These are phyloP conservation scores for Yamadazyma takamatsuzukensis DNA, from an alignment of 805 yeast genomes.

Conservation along the genomic window DNA sequence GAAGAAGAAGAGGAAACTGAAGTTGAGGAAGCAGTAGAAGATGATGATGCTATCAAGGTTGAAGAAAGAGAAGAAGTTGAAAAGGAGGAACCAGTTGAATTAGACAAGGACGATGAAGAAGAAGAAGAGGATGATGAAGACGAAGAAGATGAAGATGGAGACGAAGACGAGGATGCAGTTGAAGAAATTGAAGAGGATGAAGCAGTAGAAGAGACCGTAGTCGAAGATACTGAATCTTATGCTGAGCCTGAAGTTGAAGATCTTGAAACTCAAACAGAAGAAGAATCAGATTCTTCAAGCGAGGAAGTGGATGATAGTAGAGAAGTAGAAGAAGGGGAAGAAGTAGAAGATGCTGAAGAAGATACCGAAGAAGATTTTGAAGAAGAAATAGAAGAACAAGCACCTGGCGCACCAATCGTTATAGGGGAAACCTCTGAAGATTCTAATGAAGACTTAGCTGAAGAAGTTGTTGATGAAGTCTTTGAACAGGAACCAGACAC, in stretches of 20 bases:
- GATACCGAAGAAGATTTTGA: slow-evolving; percentile 1
- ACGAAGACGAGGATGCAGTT: neutral
- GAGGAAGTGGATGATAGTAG: slow-evolving; percentile 1
- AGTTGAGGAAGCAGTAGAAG: slow-evolving; percentile 1
- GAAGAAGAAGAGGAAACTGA: neutral
- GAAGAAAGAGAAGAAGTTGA: slow-evolving; percentile 2
- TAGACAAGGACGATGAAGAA: too few species aligned
- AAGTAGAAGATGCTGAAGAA: slow-evolving; percentile 2
- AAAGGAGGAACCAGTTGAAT: slow-evolving; percentile 3
- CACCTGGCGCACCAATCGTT: neutral
- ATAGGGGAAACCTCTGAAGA: neutral
- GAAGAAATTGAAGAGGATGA: slow-evolving; percentile 1
- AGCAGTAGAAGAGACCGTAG: neutral
- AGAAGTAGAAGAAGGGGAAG: neutral
- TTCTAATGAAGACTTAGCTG: neutral
- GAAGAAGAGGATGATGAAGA: neutral
- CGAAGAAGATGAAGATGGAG: neutral
- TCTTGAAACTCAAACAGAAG: slow-evolving; percentile 14
- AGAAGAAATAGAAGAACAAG: neutral
- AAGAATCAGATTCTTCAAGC: slow-evolving; percentile 4
- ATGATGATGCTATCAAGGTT: neutral
- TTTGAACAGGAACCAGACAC: neutral
- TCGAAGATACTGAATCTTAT: neutral
- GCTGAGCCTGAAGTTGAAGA: slow-evolving; percentile 3
- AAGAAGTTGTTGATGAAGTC: slow-evolving; percentile 1